Evolutionary conservation across 768 basidiomycete species (phyloP), one percentile per base, ranked within the genome.

Genomic region (Bullera alba): DNA sequence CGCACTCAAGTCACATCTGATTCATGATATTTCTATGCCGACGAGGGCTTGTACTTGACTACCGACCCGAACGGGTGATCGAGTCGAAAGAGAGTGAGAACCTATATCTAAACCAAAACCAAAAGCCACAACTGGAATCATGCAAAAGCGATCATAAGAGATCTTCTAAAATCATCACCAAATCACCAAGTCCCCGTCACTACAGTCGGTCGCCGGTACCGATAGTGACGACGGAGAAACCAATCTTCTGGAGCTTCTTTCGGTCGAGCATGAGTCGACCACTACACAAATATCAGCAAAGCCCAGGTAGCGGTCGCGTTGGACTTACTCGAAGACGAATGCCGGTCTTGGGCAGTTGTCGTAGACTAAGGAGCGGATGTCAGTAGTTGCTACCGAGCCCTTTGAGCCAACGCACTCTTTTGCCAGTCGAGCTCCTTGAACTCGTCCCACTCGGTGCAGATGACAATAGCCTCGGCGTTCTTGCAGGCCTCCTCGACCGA

Each of bases 381-480:
- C 45, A 41, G 23, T 14, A 17, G 6, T 4, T 21, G 19, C 21
- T 14, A 5, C 23, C n/a, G 19, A 25, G 4, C 8, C 22, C n/a
- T 15, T 38, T 21, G 32, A 37, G 2, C 22, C 5, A 10, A 55
- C 58, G 48, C 51, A 60, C 58, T 85, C 29, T 76, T 76, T 61
- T 80, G 72, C 95, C 95, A 99, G 75, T 92, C 83, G 58, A 99
- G 86, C 32, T 84, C 80, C 67, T 80, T 80, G 81, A 99, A 99
- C 75, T 96, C 92, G 72, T 85, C 87, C 93, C 91, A 95, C 60
- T 67, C 93, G 2, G 95, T 99, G 23, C 88, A 89, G 61, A 99
- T 84, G 42, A 97, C 87, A 57, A 99, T 82, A 3, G 90, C 93
- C 72, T 96, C 95, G 37, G 87, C 83, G 53, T 83, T 76, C 71